Evolutionary conservation across 2,329 filamentous ascomycete species (phyloP).

Genomic region (Calonectria pseudoturangicola): DNA sequence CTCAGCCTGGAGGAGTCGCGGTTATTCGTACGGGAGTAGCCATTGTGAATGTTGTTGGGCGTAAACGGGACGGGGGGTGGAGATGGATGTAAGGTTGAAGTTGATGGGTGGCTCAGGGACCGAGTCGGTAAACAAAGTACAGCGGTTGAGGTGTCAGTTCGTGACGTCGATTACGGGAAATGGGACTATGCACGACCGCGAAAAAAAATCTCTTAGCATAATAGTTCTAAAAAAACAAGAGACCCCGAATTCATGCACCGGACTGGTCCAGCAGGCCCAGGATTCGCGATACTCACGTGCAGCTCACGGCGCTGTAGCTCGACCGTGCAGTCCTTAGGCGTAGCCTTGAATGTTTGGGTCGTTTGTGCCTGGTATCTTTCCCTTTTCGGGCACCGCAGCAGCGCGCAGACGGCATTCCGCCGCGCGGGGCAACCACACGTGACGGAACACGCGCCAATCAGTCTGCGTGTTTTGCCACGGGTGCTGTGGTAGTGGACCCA

Average conservation of each 20-base stretch:
- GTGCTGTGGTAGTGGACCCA: constrained; percentile 39
- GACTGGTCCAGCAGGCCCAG: constrained; percentile 35
- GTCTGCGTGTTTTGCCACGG: constrained; percentile 54
- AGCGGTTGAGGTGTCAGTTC: constrained; percentile 48
- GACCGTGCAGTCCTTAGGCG: constrained; percentile 31
- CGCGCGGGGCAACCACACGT: constrained; percentile 54
- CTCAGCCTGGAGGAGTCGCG: constrained; percentile 4
- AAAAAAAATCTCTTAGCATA: constrained; percentile 44
- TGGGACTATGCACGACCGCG: constrained; percentile 44
- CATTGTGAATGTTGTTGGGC: constrained; percentile 57
- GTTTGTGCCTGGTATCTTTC: constrained; percentile 55
- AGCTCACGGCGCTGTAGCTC: constrained; percentile 35
- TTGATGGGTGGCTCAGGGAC: constrained; percentile 51
- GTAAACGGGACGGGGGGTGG: constrained; percentile 40
- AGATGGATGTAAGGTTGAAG: constrained; percentile 50
- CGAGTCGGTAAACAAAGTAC: constrained; percentile 57
- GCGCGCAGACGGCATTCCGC: constrained; percentile 35
- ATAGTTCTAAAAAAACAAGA: constrained; percentile 30
- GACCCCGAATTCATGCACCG: constrained; percentile 39
- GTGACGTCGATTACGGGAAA: constrained; percentile 53
- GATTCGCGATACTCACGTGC: constrained; percentile 42
- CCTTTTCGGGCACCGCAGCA: constrained; percentile 48
- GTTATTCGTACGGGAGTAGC: constrained; percentile 60
- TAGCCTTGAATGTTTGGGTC: constrained; percentile 42
- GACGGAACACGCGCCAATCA: constrained; percentile 56